Evolutionary conservation across 2,329 filamentous ascomycete genomes (phyloP).

Genomic region (Monilinia aucupariae): DNA sequence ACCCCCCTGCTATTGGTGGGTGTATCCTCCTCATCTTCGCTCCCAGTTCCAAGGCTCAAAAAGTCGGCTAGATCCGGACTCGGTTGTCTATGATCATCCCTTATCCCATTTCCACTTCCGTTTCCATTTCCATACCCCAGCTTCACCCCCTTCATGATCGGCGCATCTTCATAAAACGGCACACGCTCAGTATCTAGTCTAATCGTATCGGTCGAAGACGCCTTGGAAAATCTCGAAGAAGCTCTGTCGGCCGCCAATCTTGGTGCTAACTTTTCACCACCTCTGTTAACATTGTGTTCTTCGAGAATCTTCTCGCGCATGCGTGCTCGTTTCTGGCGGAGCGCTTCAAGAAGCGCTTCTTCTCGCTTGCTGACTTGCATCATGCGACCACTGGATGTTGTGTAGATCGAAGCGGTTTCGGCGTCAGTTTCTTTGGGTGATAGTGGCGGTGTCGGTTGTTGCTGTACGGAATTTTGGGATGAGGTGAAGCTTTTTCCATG

Average conservation of each 20-base stretch:
- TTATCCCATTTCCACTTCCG: background rate
- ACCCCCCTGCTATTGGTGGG: constrained; percentile 23
- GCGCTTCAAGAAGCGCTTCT: constrained; percentile 45
- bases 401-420: constrained; percentile 20
- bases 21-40: constrained; percentile 30
- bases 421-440: constrained; percentile 29
- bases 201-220: constrained; percentile 23
- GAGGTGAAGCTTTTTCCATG: background rate
- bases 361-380: constrained; percentile 51
- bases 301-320: constrained; percentile 40
- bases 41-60: constrained; percentile 25
- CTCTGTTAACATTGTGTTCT: constrained; percentile 27
- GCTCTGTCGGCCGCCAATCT: constrained; percentile 5
- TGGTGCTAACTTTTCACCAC: constrained; percentile 24
- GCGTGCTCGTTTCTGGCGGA: constrained; percentile 44
- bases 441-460: constrained; percentile 31
- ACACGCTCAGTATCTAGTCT: constrained; percentile 24
- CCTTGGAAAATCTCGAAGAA: constrained; percentile 21
- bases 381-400: constrained; percentile 32
- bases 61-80: constrained; percentile 33
- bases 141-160: constrained; percentile 20
- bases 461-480: constrained; percentile 19
- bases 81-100: constrained; percentile 29
- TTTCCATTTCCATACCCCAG: background rate
- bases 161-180: constrained; percentile 30